Conservation (phyloP, 352 stramenopile species). For the Phytopythium vexans region DNA sequence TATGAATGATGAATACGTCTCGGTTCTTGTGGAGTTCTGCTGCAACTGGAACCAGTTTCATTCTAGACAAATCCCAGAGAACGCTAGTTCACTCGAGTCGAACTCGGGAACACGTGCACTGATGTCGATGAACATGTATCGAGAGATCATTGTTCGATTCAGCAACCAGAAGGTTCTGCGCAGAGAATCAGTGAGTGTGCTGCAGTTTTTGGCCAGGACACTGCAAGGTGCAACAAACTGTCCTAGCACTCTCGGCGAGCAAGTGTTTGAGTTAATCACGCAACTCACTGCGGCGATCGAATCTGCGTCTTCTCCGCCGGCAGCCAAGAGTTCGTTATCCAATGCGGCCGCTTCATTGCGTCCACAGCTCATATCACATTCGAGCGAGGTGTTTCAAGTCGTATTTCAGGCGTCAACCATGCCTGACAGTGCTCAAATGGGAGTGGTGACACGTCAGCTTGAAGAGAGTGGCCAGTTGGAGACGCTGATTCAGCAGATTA, state of each 20-base stretch:
- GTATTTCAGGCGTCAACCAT: conserved; percentile 27
- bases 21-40: conserved; percentile 27
- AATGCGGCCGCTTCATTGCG: no score
- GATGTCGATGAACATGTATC: conserved; percentile 23
- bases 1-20: conserved; percentile 21
- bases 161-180: conserved; percentile 12
- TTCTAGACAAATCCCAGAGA: conserved; percentile 25
- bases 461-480: conserved; percentile 15
- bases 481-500: conserved; percentile 32
- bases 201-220: conserved; percentile 26
- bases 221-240: conserved; percentile 34
- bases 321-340: no score
- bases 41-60: conserved; percentile 30
- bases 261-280: conserved; percentile 29
- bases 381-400: conserved; percentile 19
- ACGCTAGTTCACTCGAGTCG: conserved; percentile 6
- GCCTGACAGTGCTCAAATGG: conserved; percentile 19
- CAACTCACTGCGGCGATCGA: conserved; percentile 19
- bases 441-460: conserved; percentile 15
- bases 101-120: conserved; percentile 29
- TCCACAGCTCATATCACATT: conserved; percentile 25
- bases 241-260: conserved; percentile 22
- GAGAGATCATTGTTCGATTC: conserved; percentile 32
- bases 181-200: conserved; percentile 18
- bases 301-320: not conserved